Conservation (phyloP, 2,329 filamentous ascomycete genomes). For the Trichophyton verrucosum region DNA sequence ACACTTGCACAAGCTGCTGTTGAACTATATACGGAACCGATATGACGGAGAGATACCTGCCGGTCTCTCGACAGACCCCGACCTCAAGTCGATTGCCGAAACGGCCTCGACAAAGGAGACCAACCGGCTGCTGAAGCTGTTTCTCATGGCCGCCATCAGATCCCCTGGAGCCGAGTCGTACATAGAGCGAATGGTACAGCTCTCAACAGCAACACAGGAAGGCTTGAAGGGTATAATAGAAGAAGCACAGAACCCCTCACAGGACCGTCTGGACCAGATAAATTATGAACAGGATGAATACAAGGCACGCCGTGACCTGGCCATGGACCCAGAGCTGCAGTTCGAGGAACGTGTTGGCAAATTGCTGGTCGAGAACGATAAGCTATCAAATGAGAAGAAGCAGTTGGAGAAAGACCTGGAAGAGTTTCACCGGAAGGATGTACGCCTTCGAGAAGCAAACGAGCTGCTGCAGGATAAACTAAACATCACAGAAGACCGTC, state of each 20-base stretch:
- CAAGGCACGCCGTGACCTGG: slow-evolving; percentile 22
- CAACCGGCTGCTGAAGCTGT: slow-evolving; percentile 48
- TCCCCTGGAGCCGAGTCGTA: slow-evolving; percentile 46
- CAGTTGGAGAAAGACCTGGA: slow-evolving; percentile 35
- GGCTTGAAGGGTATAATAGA: slow-evolving; percentile 37
- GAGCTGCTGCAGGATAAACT: slow-evolving; percentile 35
- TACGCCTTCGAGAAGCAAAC: slow-evolving; percentile 42
- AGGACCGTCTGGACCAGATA: slow-evolving; percentile 25
- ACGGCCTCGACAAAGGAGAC: slow-evolving; percentile 32
- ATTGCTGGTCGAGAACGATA: slow-evolving; percentile 46
- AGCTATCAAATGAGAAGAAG: slow-evolving; percentile 40
- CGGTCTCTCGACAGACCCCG: slow-evolving; percentile 32
- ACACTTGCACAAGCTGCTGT: slow-evolving; percentile 35
- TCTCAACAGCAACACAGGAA: slow-evolving; percentile 34
- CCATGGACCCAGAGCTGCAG: slow-evolving; percentile 34
- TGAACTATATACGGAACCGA: slow-evolving; percentile 35
- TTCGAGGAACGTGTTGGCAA: slow-evolving; percentile 39
- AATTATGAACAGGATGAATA: slow-evolving; percentile 27
- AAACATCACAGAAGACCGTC: slow-evolving; percentile 37
- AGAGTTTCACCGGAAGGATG: slow-evolving; percentile 48
- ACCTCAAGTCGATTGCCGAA: slow-evolving; percentile 36
- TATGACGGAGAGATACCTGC: slow-evolving; percentile 33
- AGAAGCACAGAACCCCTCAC: slow-evolving; percentile 32
- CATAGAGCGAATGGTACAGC: slow-evolving; percentile 36
- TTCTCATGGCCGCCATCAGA: slow-evolving; percentile 50